Evolutionary conservation across 2,329 filamentous ascomycete genomes (phyloP).

Genomic region (Lachnellula hyalina): DNA sequence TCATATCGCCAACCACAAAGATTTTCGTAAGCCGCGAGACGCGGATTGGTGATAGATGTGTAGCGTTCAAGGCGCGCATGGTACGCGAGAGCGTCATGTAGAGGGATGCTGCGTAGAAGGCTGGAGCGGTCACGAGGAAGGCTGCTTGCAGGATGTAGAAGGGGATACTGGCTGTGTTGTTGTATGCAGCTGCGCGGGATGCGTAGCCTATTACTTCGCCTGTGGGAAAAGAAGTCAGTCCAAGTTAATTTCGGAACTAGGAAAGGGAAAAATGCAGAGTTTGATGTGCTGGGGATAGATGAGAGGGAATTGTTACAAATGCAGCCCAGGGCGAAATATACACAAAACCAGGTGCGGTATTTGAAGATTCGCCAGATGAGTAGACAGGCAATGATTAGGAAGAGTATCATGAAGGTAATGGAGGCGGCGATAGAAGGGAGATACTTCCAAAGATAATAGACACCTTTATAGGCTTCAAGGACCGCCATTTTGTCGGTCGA

Average conservation of each 20-base stretch:
- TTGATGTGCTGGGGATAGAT: no score
- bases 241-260: neutral
- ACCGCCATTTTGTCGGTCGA: slow-evolving; percentile 24
- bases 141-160: slow-evolving; percentile 33
- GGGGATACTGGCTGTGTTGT: slow-evolving; percentile 18
- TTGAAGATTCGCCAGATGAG: slow-evolving; percentile 28
- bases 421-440: slow-evolving; percentile 39
- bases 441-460: slow-evolving; percentile 39
- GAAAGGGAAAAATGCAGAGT: slow-evolving; percentile 11
- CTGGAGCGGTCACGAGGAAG: slow-evolving; percentile 33
- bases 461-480: slow-evolving; percentile 27
- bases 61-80: slow-evolving; percentile 25
- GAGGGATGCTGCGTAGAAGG: slow-evolving; percentile 33
- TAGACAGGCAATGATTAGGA: slow-evolving; percentile 20
- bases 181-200: slow-evolving; percentile 21
- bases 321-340: slow-evolving; percentile 34
- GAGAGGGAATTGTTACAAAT: slow-evolving; percentile 23
- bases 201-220: slow-evolving; percentile 36
- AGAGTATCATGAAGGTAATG: slow-evolving; percentile 34
- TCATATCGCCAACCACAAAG: slow-evolving; percentile 39
- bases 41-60: slow-evolving; percentile 34
- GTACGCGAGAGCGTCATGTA: slow-evolving; percentile 24
- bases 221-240: slow-evolving; percentile 12
- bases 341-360: slow-evolving; percentile 27
- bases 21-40: slow-evolving; percentile 34